phyloP scores from a whole-genome alignment of 192 early-diverging fungal species.

The Geranomyces variabilis region DNA sequence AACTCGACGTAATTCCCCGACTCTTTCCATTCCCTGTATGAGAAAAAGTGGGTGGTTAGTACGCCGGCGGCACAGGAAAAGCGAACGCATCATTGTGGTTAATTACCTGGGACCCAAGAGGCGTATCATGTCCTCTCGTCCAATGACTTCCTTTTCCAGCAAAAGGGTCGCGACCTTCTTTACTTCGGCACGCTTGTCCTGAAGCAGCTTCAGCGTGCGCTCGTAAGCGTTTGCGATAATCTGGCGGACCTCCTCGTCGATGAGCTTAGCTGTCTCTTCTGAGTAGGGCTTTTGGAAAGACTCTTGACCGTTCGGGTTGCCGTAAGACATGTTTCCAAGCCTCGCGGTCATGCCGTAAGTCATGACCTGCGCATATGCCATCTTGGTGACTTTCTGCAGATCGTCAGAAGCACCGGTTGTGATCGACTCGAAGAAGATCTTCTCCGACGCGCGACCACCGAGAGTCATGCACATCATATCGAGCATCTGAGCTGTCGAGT shows the following conservation, averaged over 20 bases:
- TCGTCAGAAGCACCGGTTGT: constrained; percentile 99
- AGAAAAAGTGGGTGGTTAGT: not conserved
- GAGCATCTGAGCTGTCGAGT: constrained; percentile 86
- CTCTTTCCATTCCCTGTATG: constrained; percentile 46
- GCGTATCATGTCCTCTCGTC: constrained; percentile 92
- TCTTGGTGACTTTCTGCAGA: constrained; percentile 93
- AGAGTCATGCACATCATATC: constrained; percentile 77
- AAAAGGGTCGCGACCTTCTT: constrained; percentile 91
- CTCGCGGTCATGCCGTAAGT: constrained; percentile 92
- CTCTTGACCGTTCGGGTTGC: constrained; percentile 65
- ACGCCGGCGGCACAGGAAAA: not conserved
- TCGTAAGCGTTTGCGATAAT: constrained; percentile 82
- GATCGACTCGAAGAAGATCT: constrained; percentile 90
- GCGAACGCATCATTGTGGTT: not conserved
- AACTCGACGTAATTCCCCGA: constrained; percentile 48
- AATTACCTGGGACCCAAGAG: constrained; percentile 71
- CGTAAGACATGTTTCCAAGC: constrained; percentile 86
- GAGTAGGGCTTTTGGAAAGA: constrained; percentile 95
- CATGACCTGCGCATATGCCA: constrained; percentile 95
- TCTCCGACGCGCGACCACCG: constrained; percentile 70
- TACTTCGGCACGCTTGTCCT: constrained; percentile 80
- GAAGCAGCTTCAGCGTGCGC: constrained; percentile 81
- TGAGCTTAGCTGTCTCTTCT: constrained; percentile 90
- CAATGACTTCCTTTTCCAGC: constrained; percentile 96
- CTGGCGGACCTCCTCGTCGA: constrained; percentile 91